A percentile compares a stretch with the other conserved stretches of the same genome.
Evolutionary conservation across 1,284 basidiomycete genomes (phyloP).

Genomic region (Ceratobasidium papillatum): DNA sequence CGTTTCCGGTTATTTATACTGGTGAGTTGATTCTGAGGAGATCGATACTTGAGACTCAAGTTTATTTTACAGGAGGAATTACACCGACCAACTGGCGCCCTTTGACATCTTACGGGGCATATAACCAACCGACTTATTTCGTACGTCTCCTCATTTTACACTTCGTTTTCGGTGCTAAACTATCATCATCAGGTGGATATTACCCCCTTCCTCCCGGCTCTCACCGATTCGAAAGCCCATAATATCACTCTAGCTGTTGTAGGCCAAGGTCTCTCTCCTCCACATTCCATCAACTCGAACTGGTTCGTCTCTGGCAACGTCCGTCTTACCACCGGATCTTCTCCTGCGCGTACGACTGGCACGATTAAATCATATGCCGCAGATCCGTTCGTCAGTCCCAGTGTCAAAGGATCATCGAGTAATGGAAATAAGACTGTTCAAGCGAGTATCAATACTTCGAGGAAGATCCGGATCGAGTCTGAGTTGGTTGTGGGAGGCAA

Average conservation of each 20-base stretch:
- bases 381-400: slow-evolving; percentile 19
- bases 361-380: slow-evolving; percentile 18
- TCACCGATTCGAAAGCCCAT: slow-evolving; percentile 29
- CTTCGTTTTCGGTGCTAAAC: not conserved
- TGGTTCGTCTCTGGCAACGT: slow-evolving; percentile 44
- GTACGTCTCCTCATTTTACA: not conserved
- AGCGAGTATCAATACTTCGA: slow-evolving; percentile 23
- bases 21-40: not conserved
- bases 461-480: slow-evolving; percentile 20
- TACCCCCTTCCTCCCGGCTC: slow-evolving; percentile 44
- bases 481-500: slow-evolving; percentile 35
- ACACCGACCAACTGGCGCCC: slow-evolving; percentile 46
- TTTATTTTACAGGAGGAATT: slow-evolving; percentile 41
- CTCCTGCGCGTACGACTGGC: slow-evolving; percentile 40
- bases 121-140: slow-evolving; percentile 44
- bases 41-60: not conserved
- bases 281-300: slow-evolving; percentile 41
- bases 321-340: slow-evolving; percentile 40
- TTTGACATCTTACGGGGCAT: slow-evolving; percentile 45
- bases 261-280: slow-evolving; percentile 42
- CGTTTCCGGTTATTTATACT: slow-evolving; percentile 47
- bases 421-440: slow-evolving; percentile 29
- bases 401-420: slow-evolving; percentile 20
- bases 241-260: slow-evolving; percentile 40
- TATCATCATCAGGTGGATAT: slow-evolving; percentile 38